Evolutionary conservation across 2,329 filamentous ascomycete species (phyloP).

Genomic region (Hymenoscyphus fraxineus): DNA sequence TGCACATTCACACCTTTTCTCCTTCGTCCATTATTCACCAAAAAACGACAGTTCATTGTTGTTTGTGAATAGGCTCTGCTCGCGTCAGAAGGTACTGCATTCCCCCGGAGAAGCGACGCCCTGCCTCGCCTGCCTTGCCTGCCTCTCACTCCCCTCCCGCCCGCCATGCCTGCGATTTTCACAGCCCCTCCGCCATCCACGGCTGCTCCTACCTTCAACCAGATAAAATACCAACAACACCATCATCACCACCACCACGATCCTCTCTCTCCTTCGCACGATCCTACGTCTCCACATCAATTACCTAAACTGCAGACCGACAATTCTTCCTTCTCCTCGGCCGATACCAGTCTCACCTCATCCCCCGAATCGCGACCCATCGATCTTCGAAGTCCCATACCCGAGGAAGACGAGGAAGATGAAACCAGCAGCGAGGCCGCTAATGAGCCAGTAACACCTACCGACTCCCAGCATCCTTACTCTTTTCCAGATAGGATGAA

Average conservation of each 20-base stretch:
- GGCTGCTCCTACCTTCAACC: constrained; percentile 6
- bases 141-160: background rate
- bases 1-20: background rate
- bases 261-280: background rate
- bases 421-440: constrained; percentile 58
- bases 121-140: background rate
- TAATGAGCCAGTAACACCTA: constrained; percentile 59
- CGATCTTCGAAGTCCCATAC: constrained; percentile 50
- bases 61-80: background rate
- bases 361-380: constrained; percentile 37
- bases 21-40: background rate
- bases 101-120: background rate
- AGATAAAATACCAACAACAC: constrained; percentile 13
- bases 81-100: background rate
- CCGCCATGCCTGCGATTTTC: background rate
- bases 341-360: constrained; percentile 20
- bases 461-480: constrained; percentile 54
- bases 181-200: constrained; percentile 5
- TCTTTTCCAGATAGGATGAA: constrained; percentile 42
- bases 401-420: constrained; percentile 48
- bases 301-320: constrained; percentile 14
- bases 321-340: constrained; percentile 14
- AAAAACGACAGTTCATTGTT: background rate
- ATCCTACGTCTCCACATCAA: constrained; percentile 10
- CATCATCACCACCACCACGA: background rate